phyloP scores from a whole-genome alignment of 805 yeast genomes.

The Candida pseudoglaebosa region DNA sequence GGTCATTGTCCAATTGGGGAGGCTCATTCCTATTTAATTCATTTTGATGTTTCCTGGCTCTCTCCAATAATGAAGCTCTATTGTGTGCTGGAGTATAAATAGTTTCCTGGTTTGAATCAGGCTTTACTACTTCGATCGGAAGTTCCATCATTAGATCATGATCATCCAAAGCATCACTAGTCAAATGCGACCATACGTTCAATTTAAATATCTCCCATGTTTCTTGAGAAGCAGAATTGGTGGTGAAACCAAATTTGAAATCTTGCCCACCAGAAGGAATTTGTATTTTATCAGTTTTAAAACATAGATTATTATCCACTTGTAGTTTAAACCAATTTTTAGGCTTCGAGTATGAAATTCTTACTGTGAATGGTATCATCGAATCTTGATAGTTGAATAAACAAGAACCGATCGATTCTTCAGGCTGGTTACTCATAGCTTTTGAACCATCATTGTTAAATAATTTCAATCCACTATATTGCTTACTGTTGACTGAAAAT shows the following conservation, averaged over 20 bases:
- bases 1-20: background rate
- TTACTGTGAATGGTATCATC: conserved; percentile 65
- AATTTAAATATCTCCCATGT: conserved; percentile 62
- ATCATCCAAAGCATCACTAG: conserved; percentile 54
- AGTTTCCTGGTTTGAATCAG: conserved; percentile 13
- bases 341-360: conserved; percentile 53
- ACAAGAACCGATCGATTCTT: conserved; percentile 51
- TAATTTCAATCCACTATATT: conserved; percentile 52
- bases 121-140: conserved; percentile 34
- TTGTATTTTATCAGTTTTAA: conserved; percentile 55
- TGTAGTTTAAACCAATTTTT: conserved; percentile 56
- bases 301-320: conserved; percentile 66
- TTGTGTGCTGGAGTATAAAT: conserved; percentile 8
- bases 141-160: conserved; percentile 48
- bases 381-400: conserved; percentile 59
- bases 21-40: conserved; percentile 8
- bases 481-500: conserved; percentile 48
- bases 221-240: conserved; percentile 38
- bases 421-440: conserved; percentile 23
- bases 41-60: conserved; percentile 22
- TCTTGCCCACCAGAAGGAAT: conserved; percentile 35
- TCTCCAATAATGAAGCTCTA: conserved; percentile 38
- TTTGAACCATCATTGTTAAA: conserved; percentile 57
- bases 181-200: conserved; percentile 50
- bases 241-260: conserved; percentile 50